These are phyloP conservation scores for Rossbeevera mucosa DNA, from an alignment of 768 basidiomycete species.

Conservation along the genomic window DNA sequence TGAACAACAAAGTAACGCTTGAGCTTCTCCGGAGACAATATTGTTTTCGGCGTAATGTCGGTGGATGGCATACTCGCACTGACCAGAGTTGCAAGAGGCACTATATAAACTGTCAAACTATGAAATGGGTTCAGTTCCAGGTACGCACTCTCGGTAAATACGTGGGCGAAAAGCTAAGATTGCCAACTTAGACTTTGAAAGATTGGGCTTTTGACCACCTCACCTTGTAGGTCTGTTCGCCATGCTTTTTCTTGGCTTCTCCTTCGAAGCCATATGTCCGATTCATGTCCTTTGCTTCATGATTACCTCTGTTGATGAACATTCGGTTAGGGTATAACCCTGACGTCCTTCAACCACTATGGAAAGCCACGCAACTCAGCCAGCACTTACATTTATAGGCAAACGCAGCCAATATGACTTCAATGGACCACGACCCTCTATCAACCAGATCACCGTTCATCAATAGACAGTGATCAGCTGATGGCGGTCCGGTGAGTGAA, in stretches of 20 bases:
- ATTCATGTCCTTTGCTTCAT: conserved; percentile 98
- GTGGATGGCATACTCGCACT: conserved; percentile 60
- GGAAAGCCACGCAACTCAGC: background rate
- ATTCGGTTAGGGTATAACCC: conserved; percentile 90
- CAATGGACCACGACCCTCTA: conserved; percentile 92
- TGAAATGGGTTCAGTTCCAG: background rate
- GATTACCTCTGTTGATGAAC: conserved; percentile 95
- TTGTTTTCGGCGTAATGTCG: conserved; percentile 41
- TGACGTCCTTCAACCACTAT: conserved; percentile 29
- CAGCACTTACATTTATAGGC: conserved; percentile 81
- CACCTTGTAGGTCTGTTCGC: conserved; percentile 91
- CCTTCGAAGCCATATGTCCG: conserved; percentile 90
- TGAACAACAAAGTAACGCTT: conserved; percentile 95
- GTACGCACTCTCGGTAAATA: conserved; percentile 79
- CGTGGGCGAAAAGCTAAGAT: conserved; percentile 80
- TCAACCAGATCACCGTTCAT: conserved; percentile 98
- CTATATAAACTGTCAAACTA: conserved; percentile 38
- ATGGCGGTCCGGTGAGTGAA: conserved; percentile 81
- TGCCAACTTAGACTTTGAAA: conserved; percentile 4
- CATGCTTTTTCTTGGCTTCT: conserved; percentile 95
- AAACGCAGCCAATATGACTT: conserved; percentile 89
- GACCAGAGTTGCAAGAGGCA: conserved; percentile 87
- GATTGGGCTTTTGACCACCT: background rate
- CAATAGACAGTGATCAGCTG: conserved; percentile 75
- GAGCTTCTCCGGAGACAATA: conserved; percentile 75